Evolutionary conservation across 2,329 filamentous ascomycete genomes (phyloP).

Genomic region (Dactylellina leptospora): DNA sequence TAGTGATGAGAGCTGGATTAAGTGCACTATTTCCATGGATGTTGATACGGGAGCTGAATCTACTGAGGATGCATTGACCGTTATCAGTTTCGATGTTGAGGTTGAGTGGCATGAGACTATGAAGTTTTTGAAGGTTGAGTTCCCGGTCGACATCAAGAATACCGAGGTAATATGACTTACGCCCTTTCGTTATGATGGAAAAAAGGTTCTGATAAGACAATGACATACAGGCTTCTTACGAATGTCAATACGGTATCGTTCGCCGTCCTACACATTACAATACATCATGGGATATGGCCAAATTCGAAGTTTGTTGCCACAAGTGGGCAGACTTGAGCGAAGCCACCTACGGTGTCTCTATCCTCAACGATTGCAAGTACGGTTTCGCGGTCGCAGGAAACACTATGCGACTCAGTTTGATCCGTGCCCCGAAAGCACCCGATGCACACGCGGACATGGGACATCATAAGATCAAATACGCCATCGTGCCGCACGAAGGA

Average conservation of each 20-base stretch:
- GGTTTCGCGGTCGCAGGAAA: constrained; percentile 91
- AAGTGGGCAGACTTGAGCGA: constrained; percentile 93
- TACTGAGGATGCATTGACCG: constrained; percentile 71
- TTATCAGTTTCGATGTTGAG: constrained; percentile 80
- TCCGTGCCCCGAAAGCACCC: constrained; percentile 88
- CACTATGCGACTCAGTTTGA: constrained; percentile 85
- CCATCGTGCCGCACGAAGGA: constrained; percentile 84
- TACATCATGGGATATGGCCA: constrained; percentile 96
- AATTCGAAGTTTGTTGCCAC: constrained; percentile 96
- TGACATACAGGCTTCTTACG: constrained; percentile 67
- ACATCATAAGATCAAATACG: constrained; percentile 84
- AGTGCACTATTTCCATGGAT: constrained; percentile 81
- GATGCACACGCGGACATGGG: constrained; percentile 96
- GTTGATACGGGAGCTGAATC: constrained; percentile 63
- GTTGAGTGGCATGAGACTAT: constrained; percentile 98
- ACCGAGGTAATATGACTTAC: constrained; percentile 75
- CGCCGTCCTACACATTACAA: constrained; percentile 96
- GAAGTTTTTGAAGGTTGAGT: constrained; percentile 99
- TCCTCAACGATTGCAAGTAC: constrained; percentile 95
- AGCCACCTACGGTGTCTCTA: constrained; percentile 85
- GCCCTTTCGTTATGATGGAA: too few species aligned
- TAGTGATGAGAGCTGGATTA: constrained; percentile 84
- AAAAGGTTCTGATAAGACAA: not conserved
- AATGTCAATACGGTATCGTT: constrained; percentile 91
- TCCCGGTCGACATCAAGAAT: constrained; percentile 89